Evolutionary conservation across 164 flowering plant species (phyloP), one percentile per base, ranked within the genome.

Genomic region (Liriodendron chinense): DNA sequence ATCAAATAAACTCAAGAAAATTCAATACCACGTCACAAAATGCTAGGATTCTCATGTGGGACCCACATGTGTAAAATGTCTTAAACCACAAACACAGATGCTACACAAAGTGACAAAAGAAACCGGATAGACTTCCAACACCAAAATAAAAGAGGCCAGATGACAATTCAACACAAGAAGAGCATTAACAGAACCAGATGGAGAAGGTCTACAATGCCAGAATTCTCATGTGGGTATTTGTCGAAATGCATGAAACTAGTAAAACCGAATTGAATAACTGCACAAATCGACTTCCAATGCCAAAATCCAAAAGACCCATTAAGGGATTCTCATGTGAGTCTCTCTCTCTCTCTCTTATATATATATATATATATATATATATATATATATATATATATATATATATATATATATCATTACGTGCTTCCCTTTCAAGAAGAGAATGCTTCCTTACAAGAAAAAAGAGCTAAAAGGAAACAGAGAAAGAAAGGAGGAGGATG

Each of bases 351-450:
- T n/a, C n/a, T n/a, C n/a, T n/a, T n/a, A n/a, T n/a, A n/a, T n/a
- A n/a, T n/a, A n/a, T n/a, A n/a, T n/a, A n/a, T n/a, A n/a, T n/a
- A n/a, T n/a, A n/a, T n/a, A n/a, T n/a, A n/a, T n/a, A n/a, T n/a
- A n/a, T n/a, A n/a, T n/a, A n/a, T n/a, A n/a, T n/a, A n/a, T n/a
- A n/a, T n/a, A n/a, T n/a, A n/a, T n/a, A n/a, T n/a, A n/a, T n/a
- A n/a, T n/a, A n/a, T n/a, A n/a, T 34, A 34, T 93, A 76, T 86
- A 93, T 98, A 95, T 92, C 85, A 81, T 81, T 16, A 91, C 88
- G 68, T 84, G 86, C 80, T 85, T 91, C 18, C 98, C 96, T 3
- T 86, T 83, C 14, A 93, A 78, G 69, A 72, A 85, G 59, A 95
- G 82, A 87, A 87, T 34, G 43, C 43, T 34, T 34, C 43, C 43